Evolutionary conservation across 2,329 filamentous ascomycete species (phyloP).

Genomic region (Lasiodiplodia sp.): DNA sequence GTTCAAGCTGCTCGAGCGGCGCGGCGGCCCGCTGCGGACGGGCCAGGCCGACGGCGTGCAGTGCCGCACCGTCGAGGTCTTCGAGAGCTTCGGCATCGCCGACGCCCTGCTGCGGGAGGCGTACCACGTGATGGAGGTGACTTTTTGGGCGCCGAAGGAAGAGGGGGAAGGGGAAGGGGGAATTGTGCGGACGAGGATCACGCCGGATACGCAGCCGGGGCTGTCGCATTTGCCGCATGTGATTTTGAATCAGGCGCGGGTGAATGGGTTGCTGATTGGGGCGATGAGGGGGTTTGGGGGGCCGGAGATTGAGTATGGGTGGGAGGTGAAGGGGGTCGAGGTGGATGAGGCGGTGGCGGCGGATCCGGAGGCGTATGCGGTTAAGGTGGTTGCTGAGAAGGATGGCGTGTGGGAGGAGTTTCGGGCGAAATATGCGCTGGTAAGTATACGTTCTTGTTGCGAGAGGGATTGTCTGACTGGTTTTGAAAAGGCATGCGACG

Average conservation of each 20-base stretch:
- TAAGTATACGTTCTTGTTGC: neutral
- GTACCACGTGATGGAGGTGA: slow-evolving; percentile 71
- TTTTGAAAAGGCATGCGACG: slow-evolving; percentile 52
- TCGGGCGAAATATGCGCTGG: slow-evolving; percentile 48
- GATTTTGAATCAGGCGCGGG: slow-evolving; percentile 74
- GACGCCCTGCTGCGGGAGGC: slow-evolving; percentile 69
- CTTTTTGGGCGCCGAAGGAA: slow-evolving; percentile 50
- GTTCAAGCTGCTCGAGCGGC: slow-evolving; percentile 65
- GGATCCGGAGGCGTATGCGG: slow-evolving; percentile 8
- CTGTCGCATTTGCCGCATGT: slow-evolving; percentile 71
- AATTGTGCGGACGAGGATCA: slow-evolving; percentile 57
- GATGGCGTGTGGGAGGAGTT: slow-evolving; percentile 32
- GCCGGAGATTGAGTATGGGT: slow-evolving; percentile 63
- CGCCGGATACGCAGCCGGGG: slow-evolving; percentile 62
- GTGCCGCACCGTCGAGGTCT: slow-evolving; percentile 73
- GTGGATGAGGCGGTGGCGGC: slow-evolving; percentile 55
- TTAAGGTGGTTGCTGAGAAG: slow-evolving; percentile 7
- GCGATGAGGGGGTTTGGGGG: slow-evolving; percentile 54
- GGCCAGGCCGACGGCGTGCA: slow-evolving; percentile 72
- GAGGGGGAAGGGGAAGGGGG: slow-evolving; percentile 34
- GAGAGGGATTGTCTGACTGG: neutral
- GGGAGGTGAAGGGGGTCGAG: slow-evolving; percentile 50
- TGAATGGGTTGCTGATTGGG: slow-evolving; percentile 66
- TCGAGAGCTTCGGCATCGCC: slow-evolving; percentile 73
- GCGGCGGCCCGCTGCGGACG: slow-evolving; percentile 60